Evolutionary conservation across 768 basidiomycete genomes (phyloP), one percentile per base, ranked within the genome.

Genomic region (Rhodotorula babjevae): DNA sequence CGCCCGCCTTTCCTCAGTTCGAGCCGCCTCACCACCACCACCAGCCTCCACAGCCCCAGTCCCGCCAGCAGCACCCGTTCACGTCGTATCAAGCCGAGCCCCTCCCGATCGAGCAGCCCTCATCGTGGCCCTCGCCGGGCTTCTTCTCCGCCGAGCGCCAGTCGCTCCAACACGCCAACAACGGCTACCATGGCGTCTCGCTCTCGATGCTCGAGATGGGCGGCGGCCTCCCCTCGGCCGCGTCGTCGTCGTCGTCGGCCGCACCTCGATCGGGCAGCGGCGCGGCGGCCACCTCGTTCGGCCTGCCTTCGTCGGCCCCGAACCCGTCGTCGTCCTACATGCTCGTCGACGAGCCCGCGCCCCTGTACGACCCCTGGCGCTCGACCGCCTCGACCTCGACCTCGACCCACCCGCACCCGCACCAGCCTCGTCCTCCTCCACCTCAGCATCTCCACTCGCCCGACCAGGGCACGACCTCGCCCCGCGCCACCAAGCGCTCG

Each of bases 121-220:
- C 44, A 11, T 46, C 44, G 44, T 46, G 44, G 44, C 44, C 44
- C 44, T 46, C 44, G 44, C 44, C 44, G 44, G 44, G 44, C 44
- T 46, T 46, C 44, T 46, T 46, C 44, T 46, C 44, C 44, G 44
- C 44, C 44, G 44, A 46, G 44, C 12, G 44, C 12, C 44, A 46
- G 44, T 46, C 44, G 44, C 44, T 46, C 44, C 50, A n/a, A 19
- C 23, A 52, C 23, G 50, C 23, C 23, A 23, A 52, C 44, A 46
- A 46, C 50, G 36, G 36, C 19, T 10, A 7, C 42, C 40, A 16
- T 0, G 46, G 61, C 46, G 61, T 61, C 19, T 61, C 61, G 44
- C 61, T 61, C 44, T 61, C 61, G 25, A 61, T 61, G 61, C 61
- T 61, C 61, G 61, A 50, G 12, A 49, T 62, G 47, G 21, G 40